These are phyloP conservation scores for Russula sp. DNA, from an alignment of 768 basidiomycete genomes.

Conservation along the genomic window DNA sequence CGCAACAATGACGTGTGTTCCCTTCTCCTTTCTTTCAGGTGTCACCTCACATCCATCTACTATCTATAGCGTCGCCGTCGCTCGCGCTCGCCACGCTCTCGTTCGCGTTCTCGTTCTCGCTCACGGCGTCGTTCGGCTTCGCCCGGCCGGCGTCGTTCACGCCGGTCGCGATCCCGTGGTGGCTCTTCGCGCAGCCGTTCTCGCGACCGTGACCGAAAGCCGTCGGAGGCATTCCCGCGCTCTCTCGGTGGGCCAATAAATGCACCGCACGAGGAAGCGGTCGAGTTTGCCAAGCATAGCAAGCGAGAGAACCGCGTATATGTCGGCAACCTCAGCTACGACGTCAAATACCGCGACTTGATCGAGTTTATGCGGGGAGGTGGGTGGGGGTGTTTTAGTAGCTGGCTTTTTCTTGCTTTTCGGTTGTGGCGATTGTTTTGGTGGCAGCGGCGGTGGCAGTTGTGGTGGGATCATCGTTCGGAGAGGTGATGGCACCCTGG, in stretches of 20 bases:
- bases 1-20: conserved; percentile 49
- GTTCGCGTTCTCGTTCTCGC: conserved; percentile 56
- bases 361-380: conserved; percentile 99
- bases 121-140: conserved; percentile 63
- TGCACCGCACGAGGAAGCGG: conserved; percentile 86
- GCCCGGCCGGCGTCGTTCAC: conserved; percentile 46
- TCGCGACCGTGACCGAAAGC: conserved; percentile 48
- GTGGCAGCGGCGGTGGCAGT: neutral
- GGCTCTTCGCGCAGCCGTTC: conserved; percentile 59
- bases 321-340: conserved; percentile 97
- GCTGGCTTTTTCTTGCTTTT: conserved; percentile 39
- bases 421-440: conserved; percentile 14
- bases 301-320: conserved; percentile 98
- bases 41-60: neutral
- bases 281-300: conserved; percentile 92
- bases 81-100: conserved; percentile 45
- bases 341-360: conserved; percentile 97
- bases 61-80: conserved; percentile 17
- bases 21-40: neutral
- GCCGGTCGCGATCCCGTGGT: conserved; percentile 50
- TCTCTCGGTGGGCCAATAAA: conserved; percentile 88
- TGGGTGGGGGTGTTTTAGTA: conserved; percentile 80
- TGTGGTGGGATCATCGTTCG: neutral
- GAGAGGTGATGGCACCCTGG: conserved; percentile 1
- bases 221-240: conserved; percentile 60